Evolutionary conservation across 768 basidiomycete genomes (phyloP).

Genomic region (Calvatia gigantea): DNA sequence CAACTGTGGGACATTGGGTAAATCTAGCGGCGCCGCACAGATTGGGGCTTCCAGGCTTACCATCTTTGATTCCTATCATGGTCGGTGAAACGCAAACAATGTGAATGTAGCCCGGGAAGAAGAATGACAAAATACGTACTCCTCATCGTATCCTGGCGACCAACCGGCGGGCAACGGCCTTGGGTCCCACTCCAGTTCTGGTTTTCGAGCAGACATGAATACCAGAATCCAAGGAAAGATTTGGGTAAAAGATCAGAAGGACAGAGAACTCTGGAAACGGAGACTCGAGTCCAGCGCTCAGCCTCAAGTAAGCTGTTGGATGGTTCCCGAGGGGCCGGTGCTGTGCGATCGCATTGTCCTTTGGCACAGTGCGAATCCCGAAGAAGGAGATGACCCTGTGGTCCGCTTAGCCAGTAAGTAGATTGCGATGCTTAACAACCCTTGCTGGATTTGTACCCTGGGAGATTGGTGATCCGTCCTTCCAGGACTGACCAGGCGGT

Average conservation of each 20-base stretch:
- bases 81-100: not conserved
- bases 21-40: not conserved
- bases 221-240: not conserved
- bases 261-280: no score
- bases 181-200: constrained; percentile 8
- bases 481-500: not conserved
- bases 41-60: not conserved
- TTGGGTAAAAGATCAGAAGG: not conserved
- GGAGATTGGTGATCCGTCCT: not conserved
- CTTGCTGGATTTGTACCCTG: no score
- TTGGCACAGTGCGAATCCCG: no score
- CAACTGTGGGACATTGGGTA: not conserved
- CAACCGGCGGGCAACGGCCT: constrained; percentile 17
- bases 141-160: constrained; percentile 15
- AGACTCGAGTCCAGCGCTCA: no score
- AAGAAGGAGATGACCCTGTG: no score
- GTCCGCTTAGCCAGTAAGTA: no score
- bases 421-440: no score
- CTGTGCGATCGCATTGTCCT: not conserved
- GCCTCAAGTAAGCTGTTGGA: no score
- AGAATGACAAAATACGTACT: constrained; percentile 8
- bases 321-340: not conserved
- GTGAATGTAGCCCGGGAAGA: not conserved
- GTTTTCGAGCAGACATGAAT: not conserved
- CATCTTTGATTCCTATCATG: constrained; percentile 3